Evolutionary conservation across 345 rosid species (phyloP), one percentile per base, ranked within the genome.

Genomic region (Turritis glabra): DNA sequence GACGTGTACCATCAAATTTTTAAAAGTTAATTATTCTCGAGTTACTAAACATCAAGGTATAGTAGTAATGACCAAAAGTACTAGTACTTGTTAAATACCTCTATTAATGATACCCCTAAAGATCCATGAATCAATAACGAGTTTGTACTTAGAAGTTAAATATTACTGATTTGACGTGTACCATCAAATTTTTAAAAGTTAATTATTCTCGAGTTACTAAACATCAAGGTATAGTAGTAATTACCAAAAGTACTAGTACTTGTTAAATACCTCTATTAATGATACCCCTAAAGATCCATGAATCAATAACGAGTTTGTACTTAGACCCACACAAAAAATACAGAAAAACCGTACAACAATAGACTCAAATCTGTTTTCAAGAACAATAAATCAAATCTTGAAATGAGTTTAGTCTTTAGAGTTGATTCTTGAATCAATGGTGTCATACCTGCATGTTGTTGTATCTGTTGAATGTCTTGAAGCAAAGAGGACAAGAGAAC

Each of bases 1-100:
- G 78, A 74, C 56, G 65, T 74, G 23, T 74, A 56, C 77, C 72
- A 64, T 74, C 65, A 64, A 54, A n/a, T 55, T 52, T 21, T 17
- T 1, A 5, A 74, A 74, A 46, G 40, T 55, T 63, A 44, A 63
- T 10, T 65, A 65, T 32, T 46, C 52, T 74, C 71, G 51, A 65
- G 71, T 65, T 26, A 23, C 46, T 56, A 23, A 57, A 48, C 61
- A 73, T 55, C 58, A 64, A 43, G 57, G 57, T 64, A 17, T n/a
- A 56, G 13, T 67, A 66, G 60, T 48, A 46, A 46, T 56, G 57
- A 66, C 60, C 43, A 66, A 47, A 66, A 56, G 58, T 47, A 57
- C 51, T 44, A 46, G 58, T 57, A 33, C 66, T 32, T 30, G 57
- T 43, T 32, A 43, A 58, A 64, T 35, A 66, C 52, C 44, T 18